Evolutionary conservation across 2,329 filamentous ascomycete species (phyloP).

Genomic region (Diplodia scrobiculata): DNA sequence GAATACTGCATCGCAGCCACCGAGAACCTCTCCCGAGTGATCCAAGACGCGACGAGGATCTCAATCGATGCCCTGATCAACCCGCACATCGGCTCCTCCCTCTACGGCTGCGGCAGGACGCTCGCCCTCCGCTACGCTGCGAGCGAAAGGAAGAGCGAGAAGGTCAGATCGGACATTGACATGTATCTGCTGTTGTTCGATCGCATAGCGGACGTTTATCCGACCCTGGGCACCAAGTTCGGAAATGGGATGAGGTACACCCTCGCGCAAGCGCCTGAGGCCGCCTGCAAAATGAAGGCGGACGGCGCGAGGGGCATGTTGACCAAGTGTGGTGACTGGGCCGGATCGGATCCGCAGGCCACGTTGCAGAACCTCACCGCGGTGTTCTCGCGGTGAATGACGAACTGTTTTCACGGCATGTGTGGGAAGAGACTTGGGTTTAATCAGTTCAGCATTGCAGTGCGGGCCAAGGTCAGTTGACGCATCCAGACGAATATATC

Average conservation of each 20-base stretch:
- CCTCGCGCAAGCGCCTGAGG: neutral
- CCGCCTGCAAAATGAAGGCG: slow-evolving; percentile 32
- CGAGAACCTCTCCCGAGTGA: slow-evolving; percentile 35
- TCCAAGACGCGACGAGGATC: slow-evolving; percentile 38
- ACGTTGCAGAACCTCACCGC: neutral
- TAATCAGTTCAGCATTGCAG: neutral
- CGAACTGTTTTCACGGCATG: neutral
- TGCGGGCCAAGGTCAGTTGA: neutral
- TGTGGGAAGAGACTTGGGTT: neutral
- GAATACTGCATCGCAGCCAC: slow-evolving; percentile 35
- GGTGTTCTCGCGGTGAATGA: neutral
- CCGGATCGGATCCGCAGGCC: neutral
- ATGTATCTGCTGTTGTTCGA: slow-evolving; percentile 38
- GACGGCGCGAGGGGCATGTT: slow-evolving; percentile 37
- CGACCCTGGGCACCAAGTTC: slow-evolving; percentile 38
- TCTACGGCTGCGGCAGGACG: slow-evolving; percentile 37
- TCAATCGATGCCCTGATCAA: slow-evolving; percentile 37
- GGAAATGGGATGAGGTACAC: slow-evolving; percentile 36
- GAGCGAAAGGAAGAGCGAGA: slow-evolving; percentile 33
- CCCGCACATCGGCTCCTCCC: slow-evolving; percentile 34
- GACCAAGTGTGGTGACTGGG: slow-evolving; percentile 39
- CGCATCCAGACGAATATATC: neutral
- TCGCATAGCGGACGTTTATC: slow-evolving; percentile 37
- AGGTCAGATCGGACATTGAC: slow-evolving; percentile 36
- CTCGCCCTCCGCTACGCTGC: slow-evolving; percentile 37